Percentiles rank a stretch among this genome's conserved stretches.
phyloP scores from a whole-genome alignment of 2,329 filamentous ascomycete genomes.

The Alternaria consortialis region DNA sequence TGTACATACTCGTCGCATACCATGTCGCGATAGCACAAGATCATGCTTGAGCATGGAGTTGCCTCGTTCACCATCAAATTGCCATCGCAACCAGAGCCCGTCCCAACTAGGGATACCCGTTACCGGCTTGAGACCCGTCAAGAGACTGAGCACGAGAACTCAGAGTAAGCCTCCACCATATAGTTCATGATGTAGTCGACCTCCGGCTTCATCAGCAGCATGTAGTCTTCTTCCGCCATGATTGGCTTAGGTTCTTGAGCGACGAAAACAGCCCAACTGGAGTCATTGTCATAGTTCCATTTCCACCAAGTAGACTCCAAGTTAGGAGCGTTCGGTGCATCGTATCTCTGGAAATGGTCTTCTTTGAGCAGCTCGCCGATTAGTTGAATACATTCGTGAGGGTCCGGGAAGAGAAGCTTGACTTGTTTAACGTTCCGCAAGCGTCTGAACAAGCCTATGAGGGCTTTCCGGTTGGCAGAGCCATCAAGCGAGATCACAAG shows the following conservation, averaged over 20 bases:
- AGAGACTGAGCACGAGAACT: too few species aligned
- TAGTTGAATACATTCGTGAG: slow-evolving; percentile 40
- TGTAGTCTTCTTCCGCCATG: slow-evolving; percentile 50
- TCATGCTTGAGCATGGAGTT: too few species aligned
- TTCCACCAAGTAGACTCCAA: slow-evolving; percentile 52
- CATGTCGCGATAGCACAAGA: too few species aligned
- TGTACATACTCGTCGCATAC: too few species aligned
- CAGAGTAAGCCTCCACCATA: neutral
- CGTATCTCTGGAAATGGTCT: slow-evolving; percentile 54
- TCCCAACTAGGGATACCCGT: neutral
- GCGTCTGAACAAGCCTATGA: slow-evolving; percentile 45
- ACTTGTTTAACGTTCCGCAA: slow-evolving; percentile 46
- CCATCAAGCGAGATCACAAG: slow-evolving; percentile 28
- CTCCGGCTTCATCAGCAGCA: slow-evolving; percentile 49
- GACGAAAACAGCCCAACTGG: slow-evolving; percentile 40
- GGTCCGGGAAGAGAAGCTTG: slow-evolving; percentile 41
- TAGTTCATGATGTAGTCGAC: slow-evolving; percentile 44
- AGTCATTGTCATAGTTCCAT: slow-evolving; percentile 45
- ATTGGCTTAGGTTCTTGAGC: slow-evolving; percentile 37
- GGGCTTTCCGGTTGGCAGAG: slow-evolving; percentile 38
- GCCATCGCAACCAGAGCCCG: too few species aligned
- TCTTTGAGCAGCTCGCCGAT: slow-evolving; percentile 53
- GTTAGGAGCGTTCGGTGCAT: slow-evolving; percentile 36
- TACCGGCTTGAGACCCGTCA: too few species aligned
- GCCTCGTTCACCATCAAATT: too few species aligned